These are phyloP conservation scores for Dactylellina drechsleri DNA, from an alignment of 2,329 filamentous ascomycete genomes.

Conservation along the genomic window DNA sequence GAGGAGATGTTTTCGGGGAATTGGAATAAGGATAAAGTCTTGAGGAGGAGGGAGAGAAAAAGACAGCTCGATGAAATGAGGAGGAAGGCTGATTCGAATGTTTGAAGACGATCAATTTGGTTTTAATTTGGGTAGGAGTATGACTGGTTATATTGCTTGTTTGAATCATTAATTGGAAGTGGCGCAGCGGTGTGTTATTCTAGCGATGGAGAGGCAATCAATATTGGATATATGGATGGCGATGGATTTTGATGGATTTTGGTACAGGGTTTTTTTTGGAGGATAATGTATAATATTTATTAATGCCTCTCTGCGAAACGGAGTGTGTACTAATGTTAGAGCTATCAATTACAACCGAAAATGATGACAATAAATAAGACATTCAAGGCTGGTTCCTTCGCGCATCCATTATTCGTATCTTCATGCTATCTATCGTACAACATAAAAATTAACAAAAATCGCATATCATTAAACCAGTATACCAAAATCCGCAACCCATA, in stretches of 20 bases:
- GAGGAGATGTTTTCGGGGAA: slow-evolving; percentile 73
- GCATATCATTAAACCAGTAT: slow-evolving; percentile 39
- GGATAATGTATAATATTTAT: slow-evolving; percentile 35
- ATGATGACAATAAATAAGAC: background rate
- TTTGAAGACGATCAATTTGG: slow-evolving; percentile 7
- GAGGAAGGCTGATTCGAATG: slow-evolving; percentile 45
- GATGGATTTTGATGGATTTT: slow-evolving; percentile 12
- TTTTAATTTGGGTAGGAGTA: slow-evolving; percentile 6
- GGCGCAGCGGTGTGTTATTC: too few species aligned
- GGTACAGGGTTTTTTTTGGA: background rate
- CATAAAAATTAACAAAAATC: background rate
- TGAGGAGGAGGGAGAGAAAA: slow-evolving; percentile 58
- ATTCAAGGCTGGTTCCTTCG: background rate
- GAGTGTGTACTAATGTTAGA: too few species aligned
- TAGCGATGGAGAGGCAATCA: too few species aligned
- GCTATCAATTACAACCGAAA: background rate
- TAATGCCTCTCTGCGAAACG: too few species aligned
- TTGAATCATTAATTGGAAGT: too few species aligned
- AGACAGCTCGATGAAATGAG: slow-evolving; percentile 43
- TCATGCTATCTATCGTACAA: slow-evolving; percentile 38
- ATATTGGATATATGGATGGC: slow-evolving; percentile 12
- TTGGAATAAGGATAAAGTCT: slow-evolving; percentile 69
- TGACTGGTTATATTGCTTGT: background rate
- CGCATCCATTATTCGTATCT: slow-evolving; percentile 22
- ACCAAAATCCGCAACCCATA: slow-evolving; percentile 19